Conservation (phyloP, 495 filamentous ascomycete species). For the Eremomyces bilateralis region DNA sequence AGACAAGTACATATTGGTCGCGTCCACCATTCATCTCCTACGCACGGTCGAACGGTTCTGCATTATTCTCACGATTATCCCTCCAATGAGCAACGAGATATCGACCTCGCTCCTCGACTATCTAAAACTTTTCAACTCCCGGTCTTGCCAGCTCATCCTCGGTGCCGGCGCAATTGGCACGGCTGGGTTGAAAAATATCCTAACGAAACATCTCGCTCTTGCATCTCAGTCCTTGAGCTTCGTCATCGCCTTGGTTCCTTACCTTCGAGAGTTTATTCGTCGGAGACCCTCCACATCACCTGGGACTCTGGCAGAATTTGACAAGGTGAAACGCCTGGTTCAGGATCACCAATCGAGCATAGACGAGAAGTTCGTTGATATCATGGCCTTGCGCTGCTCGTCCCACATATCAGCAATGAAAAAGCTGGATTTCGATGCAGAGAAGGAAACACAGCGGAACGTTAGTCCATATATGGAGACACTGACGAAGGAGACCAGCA, state of each 20-base stretch:
- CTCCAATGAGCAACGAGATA: slow-evolving; percentile 70
- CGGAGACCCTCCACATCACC: slow-evolving; percentile 40
- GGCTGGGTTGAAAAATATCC: slow-evolving; percentile 92
- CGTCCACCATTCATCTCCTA: slow-evolving; percentile 59
- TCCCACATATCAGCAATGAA: slow-evolving; percentile 55
- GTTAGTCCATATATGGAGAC: slow-evolving; percentile 75
- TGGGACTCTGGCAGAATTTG: slow-evolving; percentile 56
- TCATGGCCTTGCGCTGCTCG: slow-evolving; percentile 65
- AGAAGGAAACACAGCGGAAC: slow-evolving; percentile 15
- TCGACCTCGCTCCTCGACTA: slow-evolving; percentile 49
- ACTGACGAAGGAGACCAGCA: slow-evolving; percentile 69
- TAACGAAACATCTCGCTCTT: slow-evolving; percentile 81
- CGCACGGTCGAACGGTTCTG: slow-evolving; percentile 63
- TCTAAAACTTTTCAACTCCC: slow-evolving; percentile 79
- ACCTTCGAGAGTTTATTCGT: slow-evolving; percentile 76
- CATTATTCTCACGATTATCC: slow-evolving; percentile 61
- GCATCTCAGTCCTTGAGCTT: slow-evolving; percentile 82
- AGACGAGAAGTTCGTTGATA: slow-evolving; percentile 87
- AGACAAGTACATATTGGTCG: slow-evolving; percentile 66
- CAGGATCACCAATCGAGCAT: slow-evolving; percentile 89
- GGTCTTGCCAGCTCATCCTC: slow-evolving; percentile 81
- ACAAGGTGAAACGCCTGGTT: slow-evolving; percentile 70
- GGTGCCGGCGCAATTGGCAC: slow-evolving; percentile 78
- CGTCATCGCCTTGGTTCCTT: slow-evolving; percentile 66
- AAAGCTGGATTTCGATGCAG: slow-evolving; percentile 48